Percentiles rank a stretch among this genome's conserved stretches.
Conservation (phyloP, 306 rosid genomes). For the Vigna unguiculata region DNA sequence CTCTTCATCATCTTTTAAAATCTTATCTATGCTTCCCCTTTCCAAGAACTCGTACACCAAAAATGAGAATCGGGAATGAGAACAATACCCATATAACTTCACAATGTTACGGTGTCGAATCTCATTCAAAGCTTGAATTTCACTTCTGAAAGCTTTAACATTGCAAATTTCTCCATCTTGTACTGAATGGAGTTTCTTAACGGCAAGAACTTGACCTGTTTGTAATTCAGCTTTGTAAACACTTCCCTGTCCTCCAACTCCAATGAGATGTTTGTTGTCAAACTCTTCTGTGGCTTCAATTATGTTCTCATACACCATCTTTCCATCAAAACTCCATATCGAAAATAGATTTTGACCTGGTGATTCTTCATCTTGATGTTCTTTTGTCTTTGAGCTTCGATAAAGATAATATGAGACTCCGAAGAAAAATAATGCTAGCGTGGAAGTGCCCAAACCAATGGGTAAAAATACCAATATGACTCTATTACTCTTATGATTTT, state of each 20-base stretch:
- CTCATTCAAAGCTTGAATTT: background rate
- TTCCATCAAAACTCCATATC: conserved; percentile 40
- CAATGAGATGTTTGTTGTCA: background rate
- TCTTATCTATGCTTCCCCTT: too few relatives aligned
- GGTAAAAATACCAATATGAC: conserved; percentile 8
- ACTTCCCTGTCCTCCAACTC: conserved; percentile 13
- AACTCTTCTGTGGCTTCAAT: conserved; percentile 34
- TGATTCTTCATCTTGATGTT: background rate
- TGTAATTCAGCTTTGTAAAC: conserved; percentile 36
- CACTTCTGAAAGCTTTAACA: conserved; percentile 6
- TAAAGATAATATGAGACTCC: background rate
- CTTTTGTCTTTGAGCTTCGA: background rate
- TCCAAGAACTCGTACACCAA: too few relatives aligned
- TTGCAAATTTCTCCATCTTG: background rate
- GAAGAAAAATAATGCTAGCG: background rate
- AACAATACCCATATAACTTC: too few relatives aligned
- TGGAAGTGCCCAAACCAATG: background rate
- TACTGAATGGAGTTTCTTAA: conserved; percentile 38
- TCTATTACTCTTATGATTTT: too few relatives aligned
- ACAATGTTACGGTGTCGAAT: too few relatives aligned
- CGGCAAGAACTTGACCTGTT: conserved; percentile 31
- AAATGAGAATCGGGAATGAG: too few relatives aligned
- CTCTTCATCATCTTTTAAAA: too few relatives aligned
- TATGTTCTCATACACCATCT: too few relatives aligned
- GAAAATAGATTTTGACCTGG: background rate